phyloP scores from a whole-genome alignment of 306 rosid species.

The Malus asiatica region DNA sequence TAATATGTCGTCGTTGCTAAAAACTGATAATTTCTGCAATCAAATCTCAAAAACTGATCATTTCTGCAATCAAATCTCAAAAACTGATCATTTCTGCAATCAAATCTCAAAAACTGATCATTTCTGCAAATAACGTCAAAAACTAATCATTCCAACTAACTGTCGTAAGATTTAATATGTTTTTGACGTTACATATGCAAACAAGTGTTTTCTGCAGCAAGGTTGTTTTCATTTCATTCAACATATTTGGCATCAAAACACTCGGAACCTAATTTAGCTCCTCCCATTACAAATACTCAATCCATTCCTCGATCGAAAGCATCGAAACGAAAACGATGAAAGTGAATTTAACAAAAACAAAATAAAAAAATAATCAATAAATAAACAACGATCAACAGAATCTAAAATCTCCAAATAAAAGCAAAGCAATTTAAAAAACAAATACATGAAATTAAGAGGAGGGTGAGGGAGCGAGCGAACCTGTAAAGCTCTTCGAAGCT shows the following conservation, averaged over 20 bases:
- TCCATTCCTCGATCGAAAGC: not conserved
- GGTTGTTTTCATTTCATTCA: not conserved
- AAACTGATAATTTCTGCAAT: no score
- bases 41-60: no score
- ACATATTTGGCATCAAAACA: not conserved
- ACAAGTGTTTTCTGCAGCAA: not conserved
- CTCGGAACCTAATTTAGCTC: not conserved
- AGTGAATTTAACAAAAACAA: not conserved
- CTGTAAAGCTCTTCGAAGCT: conserved; percentile 97
- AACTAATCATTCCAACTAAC: no score
- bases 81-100: no score
- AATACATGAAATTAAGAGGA: not conserved
- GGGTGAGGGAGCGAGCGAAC: conserved; percentile 25
- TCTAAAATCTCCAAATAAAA: not conserved
- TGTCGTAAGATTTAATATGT: no score
- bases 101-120: no score
- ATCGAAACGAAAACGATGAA: not conserved
- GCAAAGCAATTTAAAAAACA: not conserved
- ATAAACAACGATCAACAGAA: not conserved
- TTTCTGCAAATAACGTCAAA: no score
- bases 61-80: no score
- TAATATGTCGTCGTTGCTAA: no score
- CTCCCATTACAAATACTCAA: not conserved
- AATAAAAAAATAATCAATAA: no score
- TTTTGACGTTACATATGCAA: no score